A percentile compares a stretch with the other conserved stretches of the same genome.
Conservation (phyloP, 306 rosid genomes). For the Heteromeles arbutifolia region DNA sequence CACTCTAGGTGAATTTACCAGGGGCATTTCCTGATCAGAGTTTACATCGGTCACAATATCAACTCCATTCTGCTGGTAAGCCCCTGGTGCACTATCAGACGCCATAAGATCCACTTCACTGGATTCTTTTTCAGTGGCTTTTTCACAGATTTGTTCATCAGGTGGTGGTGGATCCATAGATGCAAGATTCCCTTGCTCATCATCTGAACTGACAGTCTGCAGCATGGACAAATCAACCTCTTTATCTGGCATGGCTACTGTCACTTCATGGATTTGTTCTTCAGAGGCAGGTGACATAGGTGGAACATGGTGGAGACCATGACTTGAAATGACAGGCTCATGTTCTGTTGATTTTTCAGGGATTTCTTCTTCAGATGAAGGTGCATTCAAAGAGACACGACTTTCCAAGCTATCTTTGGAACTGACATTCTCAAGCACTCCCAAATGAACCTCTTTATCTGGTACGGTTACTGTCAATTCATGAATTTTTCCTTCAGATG, state of each 20-base stretch:
- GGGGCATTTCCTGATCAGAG: slow-evolving; percentile 27
- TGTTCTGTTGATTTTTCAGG: slow-evolving; percentile 5
- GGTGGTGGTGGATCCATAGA: slow-evolving; percentile 18
- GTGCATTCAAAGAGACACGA: slow-evolving; percentile 15
- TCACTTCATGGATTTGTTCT: slow-evolving; percentile 14
- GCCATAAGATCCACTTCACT: slow-evolving; percentile 11
- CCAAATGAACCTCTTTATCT: slow-evolving; percentile 17
- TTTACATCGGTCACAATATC: slow-evolving; percentile 20
- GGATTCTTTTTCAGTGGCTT: slow-evolving; percentile 14
- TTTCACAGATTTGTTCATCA: slow-evolving; percentile 20
- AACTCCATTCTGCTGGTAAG: slow-evolving; percentile 32
- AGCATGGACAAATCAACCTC: slow-evolving; percentile 18
- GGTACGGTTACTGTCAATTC: not conserved
- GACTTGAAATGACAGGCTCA: slow-evolving; percentile 14
- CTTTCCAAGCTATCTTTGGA: not conserved
- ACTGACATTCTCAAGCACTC: slow-evolving; percentile 19
- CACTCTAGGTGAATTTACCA: slow-evolving; percentile 14
- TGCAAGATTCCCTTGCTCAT: slow-evolving; percentile 7
- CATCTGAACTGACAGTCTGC: slow-evolving; percentile 14
- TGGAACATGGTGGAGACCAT: slow-evolving; percentile 5
- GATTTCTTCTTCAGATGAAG: slow-evolving; percentile 18
- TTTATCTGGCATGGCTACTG: slow-evolving; percentile 6
- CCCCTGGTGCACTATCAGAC: slow-evolving; percentile 19
- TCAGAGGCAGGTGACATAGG: slow-evolving; percentile 10
- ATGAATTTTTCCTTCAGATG: slow-evolving; percentile 20